Conservation (phyloP, 257 asterid genomes). For the Mentha longifolia region DNA sequence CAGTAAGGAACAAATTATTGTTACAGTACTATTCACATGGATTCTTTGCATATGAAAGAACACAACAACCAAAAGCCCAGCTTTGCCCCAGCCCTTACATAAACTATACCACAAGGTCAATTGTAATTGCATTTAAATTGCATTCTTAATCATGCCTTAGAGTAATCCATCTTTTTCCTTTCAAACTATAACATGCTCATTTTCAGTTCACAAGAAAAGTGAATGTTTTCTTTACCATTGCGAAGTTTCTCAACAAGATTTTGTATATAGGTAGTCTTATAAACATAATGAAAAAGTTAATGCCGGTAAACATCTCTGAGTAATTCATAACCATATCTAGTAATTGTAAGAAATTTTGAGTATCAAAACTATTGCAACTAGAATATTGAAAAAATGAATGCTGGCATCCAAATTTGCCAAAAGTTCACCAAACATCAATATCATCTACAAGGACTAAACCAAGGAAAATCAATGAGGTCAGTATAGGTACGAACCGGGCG, state of each 20-base stretch:
- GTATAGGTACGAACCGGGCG: conserved; percentile 69
- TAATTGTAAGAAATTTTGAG: conserved; percentile 15
- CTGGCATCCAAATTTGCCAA: conserved; percentile 17
- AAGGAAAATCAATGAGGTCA: conserved; percentile 10
- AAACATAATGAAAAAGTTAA: conserved; percentile 22
- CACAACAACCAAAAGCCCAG: not conserved
- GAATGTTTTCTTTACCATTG: conserved; percentile 7
- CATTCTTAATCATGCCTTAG: conserved; percentile 17
- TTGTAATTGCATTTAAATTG: too few species aligned
- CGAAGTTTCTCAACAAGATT: conserved; percentile 10
- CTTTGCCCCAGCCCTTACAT: conserved; percentile 16
- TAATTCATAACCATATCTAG: conserved; percentile 3
- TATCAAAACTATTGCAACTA: conserved; percentile 2
- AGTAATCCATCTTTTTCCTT: conserved; percentile 17
- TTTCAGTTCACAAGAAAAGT: conserved; percentile 17
- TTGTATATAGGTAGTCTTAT: not conserved
- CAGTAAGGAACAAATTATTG: not conserved
- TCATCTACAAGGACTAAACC: conserved; percentile 26
- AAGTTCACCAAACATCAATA: conserved; percentile 20
- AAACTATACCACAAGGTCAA: conserved; percentile 8
- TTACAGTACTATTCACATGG: conserved; percentile 13
- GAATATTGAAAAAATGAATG: not conserved
- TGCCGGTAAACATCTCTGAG: conserved; percentile 26
- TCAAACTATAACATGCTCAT: conserved; percentile 21
- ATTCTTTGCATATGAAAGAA: not conserved